Conservation (phyloP, 2,329 filamentous ascomycete species). For the Mariannaea elegans region DNA sequence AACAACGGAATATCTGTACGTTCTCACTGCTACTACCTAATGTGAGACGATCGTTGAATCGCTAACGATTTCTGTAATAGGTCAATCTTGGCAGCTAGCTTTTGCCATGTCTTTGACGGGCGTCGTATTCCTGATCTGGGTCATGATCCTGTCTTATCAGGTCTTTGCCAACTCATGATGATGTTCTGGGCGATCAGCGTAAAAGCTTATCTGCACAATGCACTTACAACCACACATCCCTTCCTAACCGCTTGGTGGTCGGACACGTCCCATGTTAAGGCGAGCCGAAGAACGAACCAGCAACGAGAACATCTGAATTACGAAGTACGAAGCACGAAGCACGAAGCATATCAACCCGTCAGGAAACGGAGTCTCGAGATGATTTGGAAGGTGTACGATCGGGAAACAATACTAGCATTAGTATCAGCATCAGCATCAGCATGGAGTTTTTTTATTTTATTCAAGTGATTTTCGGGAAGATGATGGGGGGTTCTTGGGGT, state of each 20-base stretch:
- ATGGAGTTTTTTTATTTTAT: background rate
- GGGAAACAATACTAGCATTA: background rate
- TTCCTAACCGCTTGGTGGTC: too few relatives aligned
- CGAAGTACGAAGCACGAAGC: background rate
- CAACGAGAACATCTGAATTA: background rate
- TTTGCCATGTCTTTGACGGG: slow-evolving; percentile 71
- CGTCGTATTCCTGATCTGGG: slow-evolving; percentile 69
- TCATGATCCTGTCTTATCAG: slow-evolving; percentile 73
- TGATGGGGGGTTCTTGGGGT: background rate
- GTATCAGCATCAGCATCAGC: background rate
- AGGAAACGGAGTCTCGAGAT: background rate
- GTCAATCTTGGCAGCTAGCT: slow-evolving; percentile 70
- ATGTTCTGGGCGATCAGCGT: background rate
- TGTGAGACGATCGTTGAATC: too few relatives aligned
- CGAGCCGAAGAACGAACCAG: too few relatives aligned
- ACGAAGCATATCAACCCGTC: background rate
- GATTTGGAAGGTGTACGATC: background rate
- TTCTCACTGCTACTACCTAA: slow-evolving; percentile 22
- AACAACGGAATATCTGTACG: slow-evolving; percentile 71
- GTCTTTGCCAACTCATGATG: slow-evolving; percentile 62
- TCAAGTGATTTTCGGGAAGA: background rate
- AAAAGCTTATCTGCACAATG: too few relatives aligned
- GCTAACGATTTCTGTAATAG: slow-evolving; percentile 45
- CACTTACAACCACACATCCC: too few relatives aligned
- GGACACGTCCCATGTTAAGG: too few relatives aligned